Evolutionary conservation across 139 green algal species (phyloP).

Genomic region (Ulvella scutata): DNA sequence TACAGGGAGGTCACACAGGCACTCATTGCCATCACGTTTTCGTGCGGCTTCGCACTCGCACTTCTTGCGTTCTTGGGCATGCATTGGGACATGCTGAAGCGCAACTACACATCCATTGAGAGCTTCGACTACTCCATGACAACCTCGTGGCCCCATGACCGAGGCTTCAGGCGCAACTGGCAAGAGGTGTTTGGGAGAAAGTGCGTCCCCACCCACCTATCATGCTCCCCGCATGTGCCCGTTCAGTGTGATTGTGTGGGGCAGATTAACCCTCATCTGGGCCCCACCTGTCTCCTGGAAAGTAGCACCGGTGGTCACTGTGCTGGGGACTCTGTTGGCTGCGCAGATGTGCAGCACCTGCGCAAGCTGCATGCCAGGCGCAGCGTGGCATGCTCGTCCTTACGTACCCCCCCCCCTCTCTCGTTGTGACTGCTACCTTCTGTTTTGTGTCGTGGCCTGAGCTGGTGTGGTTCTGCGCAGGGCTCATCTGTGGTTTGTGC

Average conservation of each 20-base stretch:
- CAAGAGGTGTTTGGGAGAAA: slow-evolving; percentile 7
- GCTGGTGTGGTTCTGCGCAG: background rate
- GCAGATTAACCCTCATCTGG: background rate
- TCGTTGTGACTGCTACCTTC: background rate
- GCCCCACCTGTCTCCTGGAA: background rate
- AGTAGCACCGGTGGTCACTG: background rate
- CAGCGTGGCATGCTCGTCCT: background rate
- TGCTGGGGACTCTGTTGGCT: background rate
- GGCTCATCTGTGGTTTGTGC: background rate
- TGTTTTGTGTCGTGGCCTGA: background rate
- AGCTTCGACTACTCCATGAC: slow-evolving; percentile 71
- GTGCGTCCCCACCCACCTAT: background rate
- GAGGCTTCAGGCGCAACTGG: slow-evolving; percentile 6
- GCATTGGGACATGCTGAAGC: slow-evolving; percentile 39
- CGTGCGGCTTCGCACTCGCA: slow-evolving; percentile 31
- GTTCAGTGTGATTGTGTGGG: background rate
- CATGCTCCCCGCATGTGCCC: background rate
- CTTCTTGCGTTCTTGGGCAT: slow-evolving; percentile 65
- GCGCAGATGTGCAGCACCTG: too few species aligned
- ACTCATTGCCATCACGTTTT: slow-evolving; percentile 37
- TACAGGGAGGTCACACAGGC: slow-evolving; percentile 23
- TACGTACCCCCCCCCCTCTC: background rate
- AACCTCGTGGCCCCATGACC: slow-evolving; percentile 60
- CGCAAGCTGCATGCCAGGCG: background rate
- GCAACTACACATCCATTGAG: slow-evolving; percentile 74